Evolutionary conservation across 108 stramenopile species (phyloP), one percentile per base, ranked within the genome.

Genomic region (Cyclostephanos tholiformis): DNA sequence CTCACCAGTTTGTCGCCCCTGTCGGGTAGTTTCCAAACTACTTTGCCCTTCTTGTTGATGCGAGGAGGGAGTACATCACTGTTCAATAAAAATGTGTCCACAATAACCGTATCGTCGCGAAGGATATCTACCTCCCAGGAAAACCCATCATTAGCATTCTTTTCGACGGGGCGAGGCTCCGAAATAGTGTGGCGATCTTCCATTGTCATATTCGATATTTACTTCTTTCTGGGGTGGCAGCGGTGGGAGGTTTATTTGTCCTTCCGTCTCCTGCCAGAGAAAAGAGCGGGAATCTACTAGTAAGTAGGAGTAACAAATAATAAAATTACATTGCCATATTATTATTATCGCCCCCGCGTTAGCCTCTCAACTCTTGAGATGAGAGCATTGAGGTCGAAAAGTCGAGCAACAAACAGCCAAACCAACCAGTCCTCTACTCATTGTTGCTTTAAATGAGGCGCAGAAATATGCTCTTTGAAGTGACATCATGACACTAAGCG

Each of bases 81-180:
- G 55, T 83, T 79, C 50, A 93, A 56, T 29, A 55, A 55, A 55
- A 93, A 41, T 4, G 90, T 93, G 46, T 82, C 82, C 57, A 87
- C 68, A 52, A 89, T 84, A 27, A 88, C 80, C 11, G 58, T 70
- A 11, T 85, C 91, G 63, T 89, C 83, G 25, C 92, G 89, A 19
- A 83, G 58, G 58, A 93, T 79, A 59, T 93, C 89, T 7, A 93
- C 88, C 39, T 89, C 84, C 91, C 91, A 93, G 41, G 82, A 85
- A 23, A 77, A 82, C 46, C 71, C n/a, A 9, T 68, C 64, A 39
- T 48, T 52, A 43, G 75, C 76, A 67, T 13, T 35, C 16, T 36
- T 53, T 22, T 58, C 10, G 19, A 76, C 39, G 58, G 74, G 72
- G 13, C 89, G 86, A 29, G 91, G 88, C 51, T 89, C 88, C 9